Base-by-base conservation (phyloP, 1,139 yeast species). In the Sugiyamaella japonica region DNA sequence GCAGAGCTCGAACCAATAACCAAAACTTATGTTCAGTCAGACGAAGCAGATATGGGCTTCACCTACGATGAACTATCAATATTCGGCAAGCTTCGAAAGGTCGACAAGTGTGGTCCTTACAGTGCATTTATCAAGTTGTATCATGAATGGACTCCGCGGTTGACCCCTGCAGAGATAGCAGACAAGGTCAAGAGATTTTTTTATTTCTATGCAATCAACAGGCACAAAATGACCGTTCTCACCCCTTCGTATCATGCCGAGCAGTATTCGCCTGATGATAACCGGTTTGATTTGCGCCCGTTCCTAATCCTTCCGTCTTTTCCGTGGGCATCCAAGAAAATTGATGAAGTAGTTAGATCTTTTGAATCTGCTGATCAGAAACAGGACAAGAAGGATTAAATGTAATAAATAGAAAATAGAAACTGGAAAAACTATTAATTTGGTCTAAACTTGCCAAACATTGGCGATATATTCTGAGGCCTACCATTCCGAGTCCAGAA, bases 171-270 rank as follows among this genome's bases (percentile, higher is more conserved):
- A 52, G 84, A 89, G 66, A 85, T 91, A 56, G 97, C 98, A 1
- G 90, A 82, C 50, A 95, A 95, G 70, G 99, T 93, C 7, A 93
- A 93, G 70, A 78, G 84, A 55, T 93, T 93, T 72, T 93, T 89
- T 79, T 91, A 88, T 76, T 93, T 81, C 68, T 93, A 93, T 70
- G 97, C 98, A 6, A 81, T 93, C 55, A 93, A 93, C 71, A 83
- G 99, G 66, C 99, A 93, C 72, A 93, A 93, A 73, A 95, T 89
- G 85, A 93, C 99, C 0, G 91, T 95, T 15, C 79, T 91, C 72
- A 93, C 99, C 0, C 99, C 99, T 12, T 82, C 96, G 23, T 95
- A 93, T 67, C 99, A 93, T 65, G 99, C 99, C 0, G 99, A 93
- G 69, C 95, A 89, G 66, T 93, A 95, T 68, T 89, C 97, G 1